phyloP scores from a whole-genome alignment of 345 rosid species.

The Citrus maxima region DNA sequence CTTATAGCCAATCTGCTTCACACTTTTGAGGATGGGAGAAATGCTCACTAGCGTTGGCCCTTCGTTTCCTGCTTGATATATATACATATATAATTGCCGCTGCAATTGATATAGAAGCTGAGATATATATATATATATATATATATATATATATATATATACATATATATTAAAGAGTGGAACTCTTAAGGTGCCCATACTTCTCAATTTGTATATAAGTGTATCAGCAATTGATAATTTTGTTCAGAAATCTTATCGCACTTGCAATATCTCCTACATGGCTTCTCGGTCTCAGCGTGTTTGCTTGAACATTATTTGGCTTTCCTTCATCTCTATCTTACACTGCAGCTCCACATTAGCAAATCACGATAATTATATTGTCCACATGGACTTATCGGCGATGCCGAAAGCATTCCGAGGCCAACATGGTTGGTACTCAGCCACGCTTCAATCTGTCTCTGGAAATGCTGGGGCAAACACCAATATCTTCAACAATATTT shows the following conservation, averaged over 20 bases:
- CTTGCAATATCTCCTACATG: constrained; percentile 10
- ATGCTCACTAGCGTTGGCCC: no score
- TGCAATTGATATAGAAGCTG: not conserved
- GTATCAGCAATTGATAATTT: not conserved
- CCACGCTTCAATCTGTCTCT: constrained; percentile 31
- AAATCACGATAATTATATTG: constrained; percentile 34
- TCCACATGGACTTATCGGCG: constrained; percentile 44
- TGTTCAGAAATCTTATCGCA: not conserved
- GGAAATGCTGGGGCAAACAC: not conserved
- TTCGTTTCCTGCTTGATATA: no score
- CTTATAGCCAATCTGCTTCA: not conserved
- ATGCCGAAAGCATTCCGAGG: constrained; percentile 43
- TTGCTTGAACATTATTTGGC: not conserved
- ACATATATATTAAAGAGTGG: not conserved
- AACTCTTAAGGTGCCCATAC: constrained; percentile 15
- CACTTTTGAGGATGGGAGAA: no score
- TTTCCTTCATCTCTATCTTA: constrained; percentile 12
- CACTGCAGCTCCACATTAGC: constrained; percentile 1
- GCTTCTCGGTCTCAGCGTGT: constrained; percentile 8
- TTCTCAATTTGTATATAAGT: constrained; percentile 15
- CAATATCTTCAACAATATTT: not conserved
- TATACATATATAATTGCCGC: no score
- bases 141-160: no score
- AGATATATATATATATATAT: not conserved
- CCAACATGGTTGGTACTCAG: constrained; percentile 34